Percentiles rank a stretch among this genome's conserved stretches.
These are phyloP conservation scores for Ceratocystiopsis sp. DNA, from an alignment of 2,329 filamentous ascomycete genomes.

Conservation along the genomic window DNA sequence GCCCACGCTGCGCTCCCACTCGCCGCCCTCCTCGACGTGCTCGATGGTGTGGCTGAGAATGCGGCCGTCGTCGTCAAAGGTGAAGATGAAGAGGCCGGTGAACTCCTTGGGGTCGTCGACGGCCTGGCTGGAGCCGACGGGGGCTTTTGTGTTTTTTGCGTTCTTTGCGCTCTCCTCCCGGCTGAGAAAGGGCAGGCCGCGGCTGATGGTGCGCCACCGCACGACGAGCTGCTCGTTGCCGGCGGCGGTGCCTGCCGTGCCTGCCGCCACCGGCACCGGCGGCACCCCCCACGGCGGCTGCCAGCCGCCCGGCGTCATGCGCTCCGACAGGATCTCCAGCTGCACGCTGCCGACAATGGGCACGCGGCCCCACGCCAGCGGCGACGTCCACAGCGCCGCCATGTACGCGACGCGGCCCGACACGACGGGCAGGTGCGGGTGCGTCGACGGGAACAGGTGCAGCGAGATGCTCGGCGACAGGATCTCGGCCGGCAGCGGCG, in stretches of 20 bases:
- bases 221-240: slow-evolving; percentile 71
- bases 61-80: slow-evolving; percentile 77
- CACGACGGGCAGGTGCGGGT: slow-evolving; percentile 81
- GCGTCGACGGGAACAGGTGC: slow-evolving; percentile 57
- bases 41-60: slow-evolving; percentile 86
- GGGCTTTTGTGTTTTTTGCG: slow-evolving; percentile 22
- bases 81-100: slow-evolving; percentile 83
- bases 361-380: slow-evolving; percentile 86
- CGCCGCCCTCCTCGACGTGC: slow-evolving; percentile 66
- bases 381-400: slow-evolving; percentile 88
- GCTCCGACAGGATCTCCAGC: slow-evolving; percentile 74
- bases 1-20: slow-evolving; percentile 66
- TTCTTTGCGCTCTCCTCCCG: neutral
- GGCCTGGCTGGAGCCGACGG: slow-evolving; percentile 13
- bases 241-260: too few species aligned
- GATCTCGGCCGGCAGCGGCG: slow-evolving; percentile 55
- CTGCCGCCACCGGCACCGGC: slow-evolving; percentile 18
- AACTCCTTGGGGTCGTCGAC: slow-evolving; percentile 45
- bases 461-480: slow-evolving; percentile 58
- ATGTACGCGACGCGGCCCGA: slow-evolving; percentile 80
- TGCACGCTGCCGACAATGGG: slow-evolving; percentile 82
- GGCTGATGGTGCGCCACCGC: slow-evolving; percentile 58
- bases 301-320: slow-evolving; percentile 44
- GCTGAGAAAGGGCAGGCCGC: neutral
- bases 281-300: slow-evolving; percentile 25